phyloP scores from a whole-genome alignment of 1,139 yeast genomes.

The Candida sojae region DNA sequence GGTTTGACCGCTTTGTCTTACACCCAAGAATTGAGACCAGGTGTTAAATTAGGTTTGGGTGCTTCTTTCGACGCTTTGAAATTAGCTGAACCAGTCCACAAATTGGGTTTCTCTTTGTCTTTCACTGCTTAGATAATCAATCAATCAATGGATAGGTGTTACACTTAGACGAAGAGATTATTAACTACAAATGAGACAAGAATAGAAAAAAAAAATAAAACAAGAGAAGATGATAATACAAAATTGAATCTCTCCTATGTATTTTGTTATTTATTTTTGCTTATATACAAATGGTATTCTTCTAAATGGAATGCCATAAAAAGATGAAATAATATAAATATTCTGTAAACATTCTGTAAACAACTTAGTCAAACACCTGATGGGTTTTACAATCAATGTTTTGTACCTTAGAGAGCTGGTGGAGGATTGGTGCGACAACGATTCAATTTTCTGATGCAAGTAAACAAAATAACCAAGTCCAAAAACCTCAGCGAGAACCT shows the following conservation, averaged over 20 bases:
- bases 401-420: no score
- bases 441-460: no score
- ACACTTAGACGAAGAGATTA: background rate
- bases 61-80: slow-evolving; percentile 95
- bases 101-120: slow-evolving; percentile 92
- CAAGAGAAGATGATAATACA: background rate
- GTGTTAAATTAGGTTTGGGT: slow-evolving; percentile 97
- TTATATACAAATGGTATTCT: background rate
- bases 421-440: no score
- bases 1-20: slow-evolving; percentile 94
- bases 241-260: background rate
- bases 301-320: no score
- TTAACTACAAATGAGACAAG: background rate
- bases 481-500: no score
- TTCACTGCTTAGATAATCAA: slow-evolving; percentile 67
- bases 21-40: slow-evolving; percentile 95
- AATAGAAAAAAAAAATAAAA: slow-evolving; percentile 5
- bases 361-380: no score
- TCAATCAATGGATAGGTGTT: background rate
- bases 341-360: background rate
- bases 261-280: slow-evolving; percentile 1
- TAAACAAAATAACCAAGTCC: no score
- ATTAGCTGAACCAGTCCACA: slow-evolving; percentile 96
- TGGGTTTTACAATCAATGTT: no score
- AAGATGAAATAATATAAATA: background rate